Base-by-base conservation (phyloP, 805 yeast species). In the Geotrichum ghanense region DNA sequence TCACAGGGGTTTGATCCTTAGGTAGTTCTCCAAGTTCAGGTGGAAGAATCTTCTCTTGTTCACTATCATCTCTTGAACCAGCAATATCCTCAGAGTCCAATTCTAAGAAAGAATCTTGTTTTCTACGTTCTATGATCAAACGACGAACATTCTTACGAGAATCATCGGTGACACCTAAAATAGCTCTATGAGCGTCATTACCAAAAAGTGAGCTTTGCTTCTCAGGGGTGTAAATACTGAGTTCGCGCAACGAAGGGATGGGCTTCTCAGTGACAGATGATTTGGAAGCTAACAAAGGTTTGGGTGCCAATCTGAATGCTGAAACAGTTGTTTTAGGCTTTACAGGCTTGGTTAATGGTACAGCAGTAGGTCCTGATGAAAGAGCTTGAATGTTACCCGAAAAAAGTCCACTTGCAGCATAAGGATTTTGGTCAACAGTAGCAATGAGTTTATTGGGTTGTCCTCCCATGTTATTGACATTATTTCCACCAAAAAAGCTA, bases 331-430 rank as follows among this genome's bases (percentile, higher is more conserved):
- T 75, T 21, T 75, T 76, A 43, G 76, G 73, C 61, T 80, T 82
- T 62, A 78, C 81, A 3, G 81, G 78, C 22, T 72, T 73, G 3
- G 71, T 72, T 5, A 74, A 65, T 7, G 76, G 72, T 37, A 68
- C 70, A 19, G 59, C 52, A 10, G 66, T 57, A 10, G 69, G 64
- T 41, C 57, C 58, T 3, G 73, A 67, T 22, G 65, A 60, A 20
- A 65, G 45, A 4, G 71, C 66, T 14, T 67, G 59, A 23, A 57
- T 55, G 2, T 66, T 48, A 9, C 42, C 27, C 27, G 53, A 48
- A 55, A 84, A 86, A 45, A 89, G 67, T 3, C 88, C 83, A 55
- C 81, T 80, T 43, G 76, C 73, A 1, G 95, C 95, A 59, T 85
- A 89, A 41, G 96, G 95, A 59, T 82, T 76, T 49, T 71, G 70